These are phyloP conservation scores for Fusarium concolor DNA, from an alignment of 2,329 filamentous ascomycete species.

Conservation along the genomic window DNA sequence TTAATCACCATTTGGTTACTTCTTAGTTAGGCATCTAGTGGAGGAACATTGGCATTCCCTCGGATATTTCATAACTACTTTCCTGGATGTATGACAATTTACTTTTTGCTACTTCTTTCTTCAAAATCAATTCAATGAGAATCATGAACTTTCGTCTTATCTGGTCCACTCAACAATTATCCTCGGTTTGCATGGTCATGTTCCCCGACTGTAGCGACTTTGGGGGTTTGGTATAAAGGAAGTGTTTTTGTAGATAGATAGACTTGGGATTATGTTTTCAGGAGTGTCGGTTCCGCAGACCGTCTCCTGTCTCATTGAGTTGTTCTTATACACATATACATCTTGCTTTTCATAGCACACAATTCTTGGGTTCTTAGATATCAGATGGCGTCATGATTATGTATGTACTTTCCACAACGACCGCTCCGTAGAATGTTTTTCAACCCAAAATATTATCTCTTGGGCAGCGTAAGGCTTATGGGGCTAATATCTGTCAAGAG, in stretches of 20 bases:
- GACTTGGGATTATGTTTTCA: constrained; percentile 26
- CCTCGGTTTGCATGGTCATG: constrained; percentile 10
- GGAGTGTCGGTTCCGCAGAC: constrained; percentile 12
- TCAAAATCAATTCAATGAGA: constrained; percentile 47
- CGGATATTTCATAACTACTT: constrained; percentile 31
- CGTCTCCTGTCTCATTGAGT: constrained; percentile 26
- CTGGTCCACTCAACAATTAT: constrained; percentile 29
- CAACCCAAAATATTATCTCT: not conserved
- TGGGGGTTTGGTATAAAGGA: not conserved
- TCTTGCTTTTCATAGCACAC: constrained; percentile 37
- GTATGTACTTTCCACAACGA: not conserved
- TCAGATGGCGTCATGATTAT: not conserved
- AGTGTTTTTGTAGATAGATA: constrained; percentile 39
- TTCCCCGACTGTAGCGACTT: constrained; percentile 12
- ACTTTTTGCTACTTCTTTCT: constrained; percentile 35
- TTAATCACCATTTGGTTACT: constrained; percentile 39
- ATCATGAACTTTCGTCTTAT: constrained; percentile 45
- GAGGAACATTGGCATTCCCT: constrained; percentile 24
- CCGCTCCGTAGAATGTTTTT: too few relatives aligned
- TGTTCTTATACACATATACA: constrained; percentile 28
- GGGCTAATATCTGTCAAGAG: too few relatives aligned
- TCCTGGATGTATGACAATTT: constrained; percentile 46
- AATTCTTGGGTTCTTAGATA: constrained; percentile 15
- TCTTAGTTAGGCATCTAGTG: constrained; percentile 40
- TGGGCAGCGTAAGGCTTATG: too few relatives aligned